phyloP scores from a whole-genome alignment of 1,284 basidiomycete species.

The Naganishia sp. region DNA sequence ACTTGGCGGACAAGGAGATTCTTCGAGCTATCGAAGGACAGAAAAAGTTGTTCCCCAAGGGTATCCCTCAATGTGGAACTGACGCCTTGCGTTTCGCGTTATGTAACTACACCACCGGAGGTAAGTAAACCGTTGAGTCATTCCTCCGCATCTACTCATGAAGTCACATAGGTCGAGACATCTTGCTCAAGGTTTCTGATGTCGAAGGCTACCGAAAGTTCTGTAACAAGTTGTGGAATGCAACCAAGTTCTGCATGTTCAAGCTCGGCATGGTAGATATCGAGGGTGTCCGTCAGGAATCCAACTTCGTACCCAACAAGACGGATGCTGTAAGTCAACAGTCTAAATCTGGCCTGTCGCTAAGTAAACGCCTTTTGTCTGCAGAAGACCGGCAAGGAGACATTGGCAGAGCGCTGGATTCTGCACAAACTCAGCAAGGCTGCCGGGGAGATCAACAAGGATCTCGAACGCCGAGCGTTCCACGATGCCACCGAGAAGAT shows the following conservation, averaged over 20 bases:
- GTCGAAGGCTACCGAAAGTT: constrained; percentile 99
- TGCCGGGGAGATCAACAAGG: constrained; percentile 71
- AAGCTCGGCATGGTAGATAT: constrained; percentile 68
- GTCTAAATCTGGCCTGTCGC: neutral
- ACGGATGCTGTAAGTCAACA: constrained; percentile 62
- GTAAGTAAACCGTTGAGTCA: constrained; percentile 53
- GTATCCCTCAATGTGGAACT: constrained; percentile 97
- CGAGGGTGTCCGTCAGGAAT: constrained; percentile 52
- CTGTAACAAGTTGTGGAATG: constrained; percentile 99
- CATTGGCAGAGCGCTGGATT: constrained; percentile 93
- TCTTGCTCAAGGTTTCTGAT: constrained; percentile 91
- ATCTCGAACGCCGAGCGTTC: constrained; percentile 82
- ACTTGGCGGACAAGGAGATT: constrained; percentile 93
- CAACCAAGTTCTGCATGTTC: constrained; percentile 96
- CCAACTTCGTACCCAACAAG: constrained; percentile 72
- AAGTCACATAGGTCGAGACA: constrained; percentile 70
- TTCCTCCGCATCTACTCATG: neutral
- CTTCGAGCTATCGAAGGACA: constrained; percentile 87
- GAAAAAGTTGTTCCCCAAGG: constrained; percentile 99
- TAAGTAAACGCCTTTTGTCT: neutral
- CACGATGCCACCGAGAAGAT: constrained; percentile 82
- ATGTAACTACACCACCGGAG: constrained; percentile 85
- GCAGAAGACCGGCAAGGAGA: constrained; percentile 84
- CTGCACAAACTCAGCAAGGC: constrained; percentile 90
- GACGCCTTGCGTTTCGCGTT: constrained; percentile 94